Evolutionary conservation across 2,329 filamentous ascomycete species (phyloP).

Genomic region (Blumeriella jaapii): DNA sequence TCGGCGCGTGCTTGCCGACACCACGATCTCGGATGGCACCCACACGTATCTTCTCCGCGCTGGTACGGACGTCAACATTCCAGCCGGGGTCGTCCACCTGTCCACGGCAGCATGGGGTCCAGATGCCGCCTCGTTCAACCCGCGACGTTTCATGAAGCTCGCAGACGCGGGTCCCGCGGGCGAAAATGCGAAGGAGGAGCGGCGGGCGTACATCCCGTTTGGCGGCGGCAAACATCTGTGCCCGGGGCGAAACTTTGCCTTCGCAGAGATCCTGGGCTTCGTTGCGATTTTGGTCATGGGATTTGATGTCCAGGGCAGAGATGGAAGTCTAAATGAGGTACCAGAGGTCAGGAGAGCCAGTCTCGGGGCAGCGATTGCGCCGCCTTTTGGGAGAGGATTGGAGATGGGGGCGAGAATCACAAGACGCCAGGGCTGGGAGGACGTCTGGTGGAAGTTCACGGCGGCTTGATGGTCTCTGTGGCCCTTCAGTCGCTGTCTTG

Average conservation of each 20-base stretch:
- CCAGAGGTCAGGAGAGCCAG: constrained; percentile 6
- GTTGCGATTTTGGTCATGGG: constrained; percentile 26
- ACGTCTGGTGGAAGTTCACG: constrained; percentile 15
- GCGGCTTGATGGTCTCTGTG: background rate
- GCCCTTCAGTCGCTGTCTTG: background rate
- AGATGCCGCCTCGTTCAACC: constrained; percentile 32
- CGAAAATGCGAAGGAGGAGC: constrained; percentile 9
- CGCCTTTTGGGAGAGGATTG: constrained; percentile 11
- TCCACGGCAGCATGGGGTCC: constrained; percentile 34
- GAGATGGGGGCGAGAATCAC: constrained; percentile 12
- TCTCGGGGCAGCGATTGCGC: constrained; percentile 13
- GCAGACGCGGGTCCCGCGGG: constrained; percentile 7
- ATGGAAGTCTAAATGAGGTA: constrained; percentile 10
- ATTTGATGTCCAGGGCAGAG: constrained; percentile 16
- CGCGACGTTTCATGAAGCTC: constrained; percentile 31
- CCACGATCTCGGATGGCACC: constrained; percentile 34
- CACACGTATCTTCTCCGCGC: constrained; percentile 32
- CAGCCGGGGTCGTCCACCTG: constrained; percentile 33
- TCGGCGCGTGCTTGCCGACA: constrained; percentile 27
- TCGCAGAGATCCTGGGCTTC: constrained; percentile 29
- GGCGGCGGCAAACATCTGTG: constrained; percentile 33
- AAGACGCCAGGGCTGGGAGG: constrained; percentile 18
- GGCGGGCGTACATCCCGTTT: constrained; percentile 29
- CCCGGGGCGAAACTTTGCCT: constrained; percentile 31
- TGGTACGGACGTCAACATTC: constrained; percentile 33